Evolutionary conservation across 768 basidiomycete genomes (phyloP), one percentile per base, ranked within the genome.

Genomic region (Mycena indigotica): DNA sequence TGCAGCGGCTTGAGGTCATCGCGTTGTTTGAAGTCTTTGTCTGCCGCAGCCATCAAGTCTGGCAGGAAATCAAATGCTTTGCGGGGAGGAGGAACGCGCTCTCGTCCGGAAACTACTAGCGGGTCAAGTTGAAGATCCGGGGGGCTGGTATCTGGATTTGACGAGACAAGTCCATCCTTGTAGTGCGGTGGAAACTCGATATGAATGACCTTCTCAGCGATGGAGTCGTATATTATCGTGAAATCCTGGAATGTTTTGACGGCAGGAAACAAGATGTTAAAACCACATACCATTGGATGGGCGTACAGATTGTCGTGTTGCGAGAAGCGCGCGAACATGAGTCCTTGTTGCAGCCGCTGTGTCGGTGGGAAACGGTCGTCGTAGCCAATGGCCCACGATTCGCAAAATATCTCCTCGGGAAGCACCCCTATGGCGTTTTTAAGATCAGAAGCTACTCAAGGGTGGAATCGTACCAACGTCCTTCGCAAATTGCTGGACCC

Each of bases 381-480:
- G 62, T 88, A 91, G 30, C 95, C 95, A 59, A 97, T 87, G 0
- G 89, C 83, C 95, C 95, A 97, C 2, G 93, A 93, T 59, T 95
- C 93, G 46, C 88, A 88, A 56, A 70, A 78, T 10, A 93, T 83
- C 69, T 93, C 84, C 28, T 92, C 78, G 2, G 86, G 84, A 4
- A 77, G 69, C 50, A 93, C 70, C n/a, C 89, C 89, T 91, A 68
- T 1, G 61, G n/a, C n/a, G n/a, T n/a, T n/a, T n/a, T n/a, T n/a
- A n/a, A n/a, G 32, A 17, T 35, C 10, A 35, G 32, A 8, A 35
- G 17, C 17, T 35, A 35, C n/a, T 3, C 40, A 17, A 4, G 12
- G 41, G 30, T 28, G n/a, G n/a, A n/a, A n/a, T 68, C 79, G 60
- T 41, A 79, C 93, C 95, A 58, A 97, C 86, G 59, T 90, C 89